phyloP scores from a whole-genome alignment of 1,139 yeast genomes.

The Geotrichum reessii region DNA sequence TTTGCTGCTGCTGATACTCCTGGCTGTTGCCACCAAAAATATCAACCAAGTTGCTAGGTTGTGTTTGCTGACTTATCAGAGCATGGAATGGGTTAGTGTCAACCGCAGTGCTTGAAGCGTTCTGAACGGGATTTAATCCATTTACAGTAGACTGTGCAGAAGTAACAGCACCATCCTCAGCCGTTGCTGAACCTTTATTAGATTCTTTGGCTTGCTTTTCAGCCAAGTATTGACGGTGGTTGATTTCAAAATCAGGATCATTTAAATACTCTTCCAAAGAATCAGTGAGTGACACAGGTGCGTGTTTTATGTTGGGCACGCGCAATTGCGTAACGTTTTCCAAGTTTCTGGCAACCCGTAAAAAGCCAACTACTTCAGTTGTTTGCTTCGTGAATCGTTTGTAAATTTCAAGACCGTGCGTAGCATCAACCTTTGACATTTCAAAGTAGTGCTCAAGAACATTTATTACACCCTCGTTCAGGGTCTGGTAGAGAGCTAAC shows the following conservation, averaged over 20 bases:
- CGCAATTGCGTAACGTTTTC: slow-evolving; percentile 82
- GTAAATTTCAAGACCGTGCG: slow-evolving; percentile 76
- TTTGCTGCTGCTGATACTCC: slow-evolving; percentile 12
- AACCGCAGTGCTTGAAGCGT: slow-evolving; percentile 10
- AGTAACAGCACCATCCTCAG: slow-evolving; percentile 25
- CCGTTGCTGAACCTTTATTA: slow-evolving; percentile 47
- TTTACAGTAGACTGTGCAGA: background rate
- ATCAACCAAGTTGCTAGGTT: slow-evolving; percentile 11
- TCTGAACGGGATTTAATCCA: background rate
- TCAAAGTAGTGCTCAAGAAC: slow-evolving; percentile 91
- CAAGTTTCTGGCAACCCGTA: slow-evolving; percentile 82
- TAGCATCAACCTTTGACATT: slow-evolving; percentile 79
- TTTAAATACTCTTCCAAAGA: slow-evolving; percentile 82
- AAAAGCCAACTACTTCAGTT: slow-evolving; percentile 76
- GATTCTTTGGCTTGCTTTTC: slow-evolving; percentile 47
- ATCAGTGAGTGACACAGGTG: slow-evolving; percentile 86
- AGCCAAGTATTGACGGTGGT: slow-evolving; percentile 68
- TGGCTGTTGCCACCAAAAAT: slow-evolving; percentile 6
- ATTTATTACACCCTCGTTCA: slow-evolving; percentile 93
- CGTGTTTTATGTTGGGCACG: slow-evolving; percentile 94
- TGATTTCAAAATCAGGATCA: slow-evolving; percentile 74
- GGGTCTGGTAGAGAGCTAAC: slow-evolving; percentile 73
- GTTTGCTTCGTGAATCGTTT: slow-evolving; percentile 83
- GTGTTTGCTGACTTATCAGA: slow-evolving; percentile 18
- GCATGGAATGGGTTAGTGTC: slow-evolving; percentile 16